phyloP scores from a whole-genome alignment of 2,329 filamentous ascomycete genomes.

The Pseudogymnoascus sp. region DNA sequence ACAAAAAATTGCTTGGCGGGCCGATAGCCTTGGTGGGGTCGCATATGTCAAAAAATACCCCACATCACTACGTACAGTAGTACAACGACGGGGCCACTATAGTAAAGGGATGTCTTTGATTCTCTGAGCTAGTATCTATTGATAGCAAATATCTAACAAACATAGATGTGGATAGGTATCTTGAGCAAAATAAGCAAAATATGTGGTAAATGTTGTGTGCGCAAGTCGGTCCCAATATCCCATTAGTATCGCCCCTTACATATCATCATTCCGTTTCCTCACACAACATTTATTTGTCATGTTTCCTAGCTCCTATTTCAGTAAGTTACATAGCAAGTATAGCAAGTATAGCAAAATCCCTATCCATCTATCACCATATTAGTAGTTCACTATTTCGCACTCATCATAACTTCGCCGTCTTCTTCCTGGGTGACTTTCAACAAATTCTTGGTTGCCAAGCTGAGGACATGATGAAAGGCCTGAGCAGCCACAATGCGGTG shows the following conservation, averaged over 20 bases:
- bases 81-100: not conserved
- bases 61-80: not conserved
- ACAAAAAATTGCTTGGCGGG: not conserved
- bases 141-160: constrained; percentile 2
- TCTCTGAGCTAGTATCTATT: not conserved
- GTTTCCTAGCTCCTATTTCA: not conserved
- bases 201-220: not conserved
- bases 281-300: not conserved
- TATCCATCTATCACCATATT: not conserved
- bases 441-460: constrained; percentile 57
- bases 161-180: not conserved
- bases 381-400: constrained; percentile 13
- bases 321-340: not conserved
- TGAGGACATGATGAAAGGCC: constrained; percentile 66
- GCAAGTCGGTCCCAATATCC: not conserved
- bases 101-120: not conserved
- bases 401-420: constrained; percentile 21
- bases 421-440: constrained; percentile 52
- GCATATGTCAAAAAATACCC: constrained; percentile 1
- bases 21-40: not conserved
- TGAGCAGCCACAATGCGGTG: constrained; percentile 59
- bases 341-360: constrained; percentile 4
- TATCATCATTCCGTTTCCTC: not conserved
- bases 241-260: not conserved
- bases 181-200: constrained; percentile 5